Evolutionary conservation across 192 early-diverging fungal species (phyloP).

Genomic region (Coemansia sp.): DNA sequence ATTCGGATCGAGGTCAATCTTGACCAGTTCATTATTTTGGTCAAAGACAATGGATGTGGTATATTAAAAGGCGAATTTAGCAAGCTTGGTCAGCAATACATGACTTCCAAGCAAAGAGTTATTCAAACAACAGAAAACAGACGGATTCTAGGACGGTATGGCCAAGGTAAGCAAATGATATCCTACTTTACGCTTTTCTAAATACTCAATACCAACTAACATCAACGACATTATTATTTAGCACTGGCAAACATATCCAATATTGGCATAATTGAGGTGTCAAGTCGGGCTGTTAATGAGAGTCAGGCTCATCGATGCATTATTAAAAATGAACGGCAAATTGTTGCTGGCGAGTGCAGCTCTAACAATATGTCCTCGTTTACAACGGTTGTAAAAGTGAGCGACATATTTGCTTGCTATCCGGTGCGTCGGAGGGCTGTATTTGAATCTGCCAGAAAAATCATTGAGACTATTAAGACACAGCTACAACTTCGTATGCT

Average conservation of each 20-base stretch:
- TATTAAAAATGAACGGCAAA: slow-evolving; percentile 21
- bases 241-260: slow-evolving; percentile 45
- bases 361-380: not conserved
- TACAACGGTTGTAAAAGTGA: slow-evolving; percentile 25
- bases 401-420: slow-evolving; percentile 30
- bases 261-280: slow-evolving; percentile 28
- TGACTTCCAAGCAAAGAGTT: slow-evolving; percentile 27
- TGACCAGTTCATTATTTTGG: slow-evolving; percentile 16
- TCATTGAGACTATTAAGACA: slow-evolving; percentile 13
- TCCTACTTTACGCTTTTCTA: not conserved
- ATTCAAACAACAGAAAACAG: not conserved
- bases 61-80: slow-evolving; percentile 11
- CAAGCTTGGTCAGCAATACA: slow-evolving; percentile 26
- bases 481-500: slow-evolving; percentile 32
- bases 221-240: slow-evolving; percentile 3
- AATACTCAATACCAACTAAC: not conserved
- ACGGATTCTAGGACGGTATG: slow-evolving; percentile 19
- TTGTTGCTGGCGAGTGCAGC: slow-evolving; percentile 1
- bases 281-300: slow-evolving; percentile 9
- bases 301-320: slow-evolving; percentile 11
- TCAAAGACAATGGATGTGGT: slow-evolving; percentile 42
- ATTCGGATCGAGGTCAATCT: slow-evolving; percentile 23
- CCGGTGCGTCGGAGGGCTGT: slow-evolving; percentile 31
- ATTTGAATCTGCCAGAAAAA: slow-evolving; percentile 13
- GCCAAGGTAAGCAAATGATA: slow-evolving; percentile 29